These are phyloP conservation scores for Amoebophrya sp. DNA, from an alignment of 169 alveolate species.

Conservation along the genomic window DNA sequence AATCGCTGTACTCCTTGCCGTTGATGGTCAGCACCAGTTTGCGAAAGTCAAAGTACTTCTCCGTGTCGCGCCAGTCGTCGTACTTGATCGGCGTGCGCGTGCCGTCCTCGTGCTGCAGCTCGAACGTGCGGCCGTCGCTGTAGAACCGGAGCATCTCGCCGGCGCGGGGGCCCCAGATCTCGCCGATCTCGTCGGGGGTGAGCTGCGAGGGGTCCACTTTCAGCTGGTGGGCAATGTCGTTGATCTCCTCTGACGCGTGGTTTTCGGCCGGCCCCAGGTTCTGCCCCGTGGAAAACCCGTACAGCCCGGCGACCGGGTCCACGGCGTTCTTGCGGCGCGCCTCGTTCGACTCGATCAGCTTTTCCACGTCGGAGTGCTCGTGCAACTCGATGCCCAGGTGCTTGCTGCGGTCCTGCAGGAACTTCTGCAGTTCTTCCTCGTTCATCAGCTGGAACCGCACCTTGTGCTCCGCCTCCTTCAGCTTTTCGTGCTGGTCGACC, in stretches of 20 bases:
- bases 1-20: neutral
- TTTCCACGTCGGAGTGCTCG: neutral
- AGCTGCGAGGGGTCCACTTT: neutral
- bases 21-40: neutral
- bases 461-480: neutral
- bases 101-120: neutral
- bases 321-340: neutral
- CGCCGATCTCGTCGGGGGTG: neutral
- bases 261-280: neutral
- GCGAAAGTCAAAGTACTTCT: neutral
- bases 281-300: neutral
- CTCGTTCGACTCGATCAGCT: constrained; percentile 3
- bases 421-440: neutral
- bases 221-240: neutral
- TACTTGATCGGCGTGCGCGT: neutral
- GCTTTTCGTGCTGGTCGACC: neutral
- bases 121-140: neutral
- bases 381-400: neutral
- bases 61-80: constrained; percentile 8
- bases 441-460: neutral
- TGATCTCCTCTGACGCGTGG: neutral
- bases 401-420: neutral
- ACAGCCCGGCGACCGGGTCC: neutral
- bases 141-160: neutral
- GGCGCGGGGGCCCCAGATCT: constrained; percentile 3